Evolutionary conservation across 306 rosid genomes (phyloP), one percentile per base, ranked within the genome.

Genomic region (Prunus campanulata): DNA sequence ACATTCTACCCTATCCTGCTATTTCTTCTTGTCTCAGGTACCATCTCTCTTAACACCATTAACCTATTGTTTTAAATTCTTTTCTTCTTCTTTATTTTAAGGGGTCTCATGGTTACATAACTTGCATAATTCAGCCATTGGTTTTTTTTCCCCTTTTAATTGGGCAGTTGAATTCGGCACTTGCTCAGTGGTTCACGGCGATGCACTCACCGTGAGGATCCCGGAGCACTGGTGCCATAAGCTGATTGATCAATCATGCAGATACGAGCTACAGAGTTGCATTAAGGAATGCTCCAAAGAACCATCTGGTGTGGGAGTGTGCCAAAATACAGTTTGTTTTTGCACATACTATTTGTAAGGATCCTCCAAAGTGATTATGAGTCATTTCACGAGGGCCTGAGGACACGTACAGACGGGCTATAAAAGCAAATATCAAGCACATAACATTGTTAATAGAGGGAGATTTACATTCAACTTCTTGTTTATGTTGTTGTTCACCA

Each of bases 221-320:
- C 89, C 89, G 5, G 91, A 88, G 76, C 87, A 81, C 69, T 78
- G 76, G 72, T 87, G 89, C 78, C 84, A 85, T 59, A 76, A 78
- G 78, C 48, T 66, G 74, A 47, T 83, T 49, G 55, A 29, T 44
- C 50, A 29, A 29, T 71, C 64, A 63, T 72, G 71, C 68, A 79
- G 74, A 18, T 88, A 86, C 77, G 79, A 81, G 50, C 9, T 8
- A 32, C 79, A 71, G 52, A 81, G 74, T 50, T 88, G 91, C 77
- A 57, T 47, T 55, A 82, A 49, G 27, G 82, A 79, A 77, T 88
- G 91, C 82, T 81, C 85, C 57, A 76, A 74, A 77, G 78, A 79
- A 24, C 83, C 82, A 6, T 19, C 66, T 64, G 89, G 86, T 25
- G 8, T 39, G 44, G 89, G 85, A 77, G 79, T 74, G 15, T 83